phyloP scores from a whole-genome alignment of 306 rosid genomes.

The Prunus persica region Prunus_persica_NCBIv2 NC_034013.1:9328001-9328500 shows the following conservation, averaged over 20 bases:
- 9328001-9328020: background rate
- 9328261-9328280: constrained; percentile 17
- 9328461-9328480: background rate
- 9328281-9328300: constrained; percentile 96
- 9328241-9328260: background rate
- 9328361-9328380: constrained; percentile 98
- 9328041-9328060: background rate
- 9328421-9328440: background rate
- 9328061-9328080: background rate
- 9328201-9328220: background rate
- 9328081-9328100: background rate
- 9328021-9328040: too few species aligned
- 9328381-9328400: constrained; percentile 43
- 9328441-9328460: background rate
- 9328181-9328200: background rate
- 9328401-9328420: background rate
- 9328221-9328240: background rate
- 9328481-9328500: background rate
- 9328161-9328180: background rate
- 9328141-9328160: background rate
- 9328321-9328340: constrained; percentile 94
- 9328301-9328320: constrained; percentile 96
- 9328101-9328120: background rate
- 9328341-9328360: constrained; percentile 93
- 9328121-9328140: background rate